These are phyloP conservation scores for Cynara cardunculus DNA, from an alignment of 129 eudicot species.

Conservation along the genomic window DNA sequence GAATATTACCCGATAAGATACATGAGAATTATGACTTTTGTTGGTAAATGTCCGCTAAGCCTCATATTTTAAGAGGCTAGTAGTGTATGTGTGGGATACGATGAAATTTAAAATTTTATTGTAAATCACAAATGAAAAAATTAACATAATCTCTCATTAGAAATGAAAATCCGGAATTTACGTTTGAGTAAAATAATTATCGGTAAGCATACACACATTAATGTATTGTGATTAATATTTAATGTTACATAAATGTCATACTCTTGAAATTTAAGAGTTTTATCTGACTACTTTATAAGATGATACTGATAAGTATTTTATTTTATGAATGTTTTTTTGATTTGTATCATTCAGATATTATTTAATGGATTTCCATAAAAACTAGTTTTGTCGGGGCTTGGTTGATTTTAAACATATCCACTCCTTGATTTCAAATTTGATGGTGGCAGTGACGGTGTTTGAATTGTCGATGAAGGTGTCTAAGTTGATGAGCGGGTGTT, in stretches of 20 bases:
- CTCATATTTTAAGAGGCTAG: too few species aligned
- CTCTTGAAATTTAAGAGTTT: neutral
- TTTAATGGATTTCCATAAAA: too few species aligned
- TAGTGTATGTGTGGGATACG: neutral
- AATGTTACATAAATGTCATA: neutral
- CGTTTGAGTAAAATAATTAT: neutral
- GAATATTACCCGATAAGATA: too few species aligned
- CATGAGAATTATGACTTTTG: too few species aligned
- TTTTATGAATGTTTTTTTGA: neutral
- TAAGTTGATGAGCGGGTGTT: neutral
- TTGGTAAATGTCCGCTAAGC: too few species aligned
- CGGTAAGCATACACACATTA: too few species aligned
- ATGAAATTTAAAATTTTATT: too few species aligned
- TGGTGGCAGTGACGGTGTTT: neutral
- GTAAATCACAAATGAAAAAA: too few species aligned
- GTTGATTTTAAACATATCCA: neutral
- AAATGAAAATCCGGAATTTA: neutral
- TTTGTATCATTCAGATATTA: too few species aligned
- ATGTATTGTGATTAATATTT: neutral
- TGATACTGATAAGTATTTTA: too few species aligned
- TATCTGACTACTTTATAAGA: neutral
- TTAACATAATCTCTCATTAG: too few species aligned
- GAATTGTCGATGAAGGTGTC: neutral
- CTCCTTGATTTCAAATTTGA: neutral
- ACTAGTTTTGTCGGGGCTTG: neutral